Conservation (phyloP, 208 protist genomes). For the Trypanosoma grayi region DNA sequence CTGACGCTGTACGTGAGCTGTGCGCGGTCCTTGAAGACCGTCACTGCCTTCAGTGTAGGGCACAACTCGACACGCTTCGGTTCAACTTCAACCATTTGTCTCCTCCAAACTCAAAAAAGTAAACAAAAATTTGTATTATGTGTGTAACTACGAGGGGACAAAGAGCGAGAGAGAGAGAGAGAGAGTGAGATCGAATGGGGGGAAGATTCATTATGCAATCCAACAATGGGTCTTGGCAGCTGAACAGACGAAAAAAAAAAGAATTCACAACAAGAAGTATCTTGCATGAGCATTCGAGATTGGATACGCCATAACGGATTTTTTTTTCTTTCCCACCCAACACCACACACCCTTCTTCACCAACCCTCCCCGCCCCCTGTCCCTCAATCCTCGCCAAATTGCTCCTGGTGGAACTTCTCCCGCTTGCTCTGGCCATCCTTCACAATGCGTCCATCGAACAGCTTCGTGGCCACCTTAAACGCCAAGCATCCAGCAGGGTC, state of each 20-base stretch:
- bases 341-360: not conserved
- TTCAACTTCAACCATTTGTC: not conserved
- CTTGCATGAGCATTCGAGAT: not conserved
- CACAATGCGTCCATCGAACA: constrained; percentile 86
- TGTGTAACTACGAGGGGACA: too few relatives aligned
- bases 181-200: not conserved
- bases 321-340: not conserved
- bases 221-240: too few relatives aligned
- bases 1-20: constrained; percentile 11
- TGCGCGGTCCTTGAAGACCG: constrained; percentile 27
- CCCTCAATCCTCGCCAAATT: constrained; percentile 31
- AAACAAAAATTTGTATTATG: not conserved
- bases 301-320: not conserved
- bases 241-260: not conserved
- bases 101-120: not conserved
- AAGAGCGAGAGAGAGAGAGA: not conserved
- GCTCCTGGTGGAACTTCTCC: constrained; percentile 40
- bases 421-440: constrained; percentile 68
- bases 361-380: not conserved
- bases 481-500: constrained; percentile 78
- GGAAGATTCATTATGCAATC: not conserved
- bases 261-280: not conserved
- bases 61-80: not conserved
- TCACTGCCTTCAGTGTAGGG: constrained; percentile 20
- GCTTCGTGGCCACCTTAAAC: constrained; percentile 87